These are phyloP conservation scores for Saccharomycopsis fermentans DNA, from an alignment of 805 yeast species.

Conservation along the genomic window DNA sequence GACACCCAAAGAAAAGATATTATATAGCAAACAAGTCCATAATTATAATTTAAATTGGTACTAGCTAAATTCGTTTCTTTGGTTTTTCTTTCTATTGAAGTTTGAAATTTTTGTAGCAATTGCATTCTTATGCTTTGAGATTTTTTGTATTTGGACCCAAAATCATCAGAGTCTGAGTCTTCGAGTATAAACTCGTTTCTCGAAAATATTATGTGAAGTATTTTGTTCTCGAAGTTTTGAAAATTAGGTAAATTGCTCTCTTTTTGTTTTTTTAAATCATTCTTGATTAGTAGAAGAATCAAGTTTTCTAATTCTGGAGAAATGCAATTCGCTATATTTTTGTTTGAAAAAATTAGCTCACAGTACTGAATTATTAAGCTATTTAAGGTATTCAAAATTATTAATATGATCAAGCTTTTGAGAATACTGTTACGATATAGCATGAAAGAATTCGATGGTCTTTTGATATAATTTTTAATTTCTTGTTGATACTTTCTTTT, in stretches of 20 bases:
- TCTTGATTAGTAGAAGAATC: not conserved
- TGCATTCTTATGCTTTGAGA: not conserved
- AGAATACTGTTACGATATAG: slow-evolving; percentile 35
- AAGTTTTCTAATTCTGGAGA: slow-evolving; percentile 18
- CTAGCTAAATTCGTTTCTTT: not conserved
- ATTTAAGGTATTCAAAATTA: slow-evolving; percentile 17
- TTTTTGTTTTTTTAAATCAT: slow-evolving; percentile 14
- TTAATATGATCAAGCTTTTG: slow-evolving; percentile 28
- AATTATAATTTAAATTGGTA: slow-evolving; percentile 23
- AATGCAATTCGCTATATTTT: not conserved
- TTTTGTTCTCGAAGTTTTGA: not conserved
- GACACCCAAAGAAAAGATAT: slow-evolving; percentile 39
- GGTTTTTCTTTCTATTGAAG: not conserved
- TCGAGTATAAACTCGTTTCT: not conserved
- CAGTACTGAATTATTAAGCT: slow-evolving; percentile 6
- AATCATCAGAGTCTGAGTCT: not conserved
- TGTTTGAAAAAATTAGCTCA: slow-evolving; percentile 3
- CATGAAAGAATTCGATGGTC: slow-evolving; percentile 41
- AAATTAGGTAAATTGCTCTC: not conserved
- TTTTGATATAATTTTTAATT: slow-evolving; percentile 26
- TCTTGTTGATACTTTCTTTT: not conserved
- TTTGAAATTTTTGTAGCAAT: not conserved
- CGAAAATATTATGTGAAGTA: not conserved
- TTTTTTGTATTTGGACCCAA: not conserved
- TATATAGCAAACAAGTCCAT: slow-evolving; percentile 32